Evolutionary conservation across 192 early-diverging fungal species (phyloP), one percentile per base, ranked within the genome.

Genomic region (Geranomyces michiganensis): DNA sequence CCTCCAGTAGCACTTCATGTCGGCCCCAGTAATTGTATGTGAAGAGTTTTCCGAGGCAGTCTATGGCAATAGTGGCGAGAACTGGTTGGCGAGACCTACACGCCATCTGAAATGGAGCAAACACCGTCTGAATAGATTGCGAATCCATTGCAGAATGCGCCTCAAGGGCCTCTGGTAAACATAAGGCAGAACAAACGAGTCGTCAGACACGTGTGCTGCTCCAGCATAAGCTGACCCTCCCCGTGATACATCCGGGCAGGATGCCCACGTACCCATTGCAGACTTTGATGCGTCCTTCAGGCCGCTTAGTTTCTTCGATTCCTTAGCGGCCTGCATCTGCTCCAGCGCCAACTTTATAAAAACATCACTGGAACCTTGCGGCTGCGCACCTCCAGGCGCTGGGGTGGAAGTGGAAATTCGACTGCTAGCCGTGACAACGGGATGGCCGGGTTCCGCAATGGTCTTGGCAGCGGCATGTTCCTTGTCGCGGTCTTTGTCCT

Each of bases 91-190:
- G 81, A 56, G 91, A 85, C 44, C 84, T 83, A 75, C 92, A 93
- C 8, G 91, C 88, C 26, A 91, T 61, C 66, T 89, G 83, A 59
- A 95, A 79, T 19, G 93, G 91, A 32, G 81, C 73, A 36, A 93
- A 81, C 12, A 94, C 82, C 0, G 83, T 51, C 21, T 78, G 78
- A 31, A 80, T 74, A 15, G 71, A 41, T 33, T 73, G 64, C 29
- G 64, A 46, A 48, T 73, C 72, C 64, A 73, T 65, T 22, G 24
- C 41, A 17, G 51, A 19, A 19, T 43, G 53, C 17, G 64, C 67
- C 21, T 73, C 72, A 14, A 73, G 72, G 8, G 56, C 65, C 56
- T 73, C 72, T 67, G n/a, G n/a, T n/a, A n/a, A n/a, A n/a, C n/a
- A n/a, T n/a, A n/a, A n/a, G n/a, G 32, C 14, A 19, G 44, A n/a